Conservation (phyloP, 371 early-diverging fungal species). For the Mucor irregularis region DNA sequence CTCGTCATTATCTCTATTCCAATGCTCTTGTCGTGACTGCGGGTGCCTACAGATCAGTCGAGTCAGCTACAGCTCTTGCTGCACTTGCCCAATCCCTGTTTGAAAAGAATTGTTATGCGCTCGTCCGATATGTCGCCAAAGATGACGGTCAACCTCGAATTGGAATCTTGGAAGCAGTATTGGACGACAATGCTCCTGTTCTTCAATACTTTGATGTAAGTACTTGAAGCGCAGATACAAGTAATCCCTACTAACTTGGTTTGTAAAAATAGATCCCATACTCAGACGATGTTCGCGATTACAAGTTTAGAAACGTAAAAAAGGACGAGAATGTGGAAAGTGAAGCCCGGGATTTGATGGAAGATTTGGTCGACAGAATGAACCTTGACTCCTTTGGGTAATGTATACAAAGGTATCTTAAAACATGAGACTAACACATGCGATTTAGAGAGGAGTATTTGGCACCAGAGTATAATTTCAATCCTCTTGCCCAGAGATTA, state of each 20-base stretch:
- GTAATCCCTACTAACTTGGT: background rate
- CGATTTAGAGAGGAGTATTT: slow-evolving; percentile 31
- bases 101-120: slow-evolving; percentile 49
- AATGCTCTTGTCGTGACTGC: slow-evolving; percentile 56
- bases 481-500: slow-evolving; percentile 60
- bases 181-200: slow-evolving; percentile 1
- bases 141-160: slow-evolving; percentile 62
- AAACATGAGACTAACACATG: background rate
- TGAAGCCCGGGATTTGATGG: slow-evolving; percentile 1
- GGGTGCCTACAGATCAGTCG: slow-evolving; percentile 3
- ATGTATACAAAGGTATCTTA: background rate
- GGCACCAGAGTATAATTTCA: slow-evolving; percentile 51
- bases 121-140: slow-evolving; percentile 65
- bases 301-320: background rate
- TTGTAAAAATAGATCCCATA: slow-evolving; percentile 81
- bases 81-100: slow-evolving; percentile 58
- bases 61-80: slow-evolving; percentile 46
- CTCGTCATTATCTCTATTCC: slow-evolving; percentile 56
- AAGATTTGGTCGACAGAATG: slow-evolving; percentile 12
- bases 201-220: slow-evolving; percentile 63
- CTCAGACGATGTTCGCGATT: slow-evolving; percentile 61
- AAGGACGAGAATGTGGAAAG: background rate
- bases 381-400: slow-evolving; percentile 11
- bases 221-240: background rate
- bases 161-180: slow-evolving; percentile 45